Base-by-base conservation (phyloP, 306 rosid genomes). In the Argentina anserina region DNA sequence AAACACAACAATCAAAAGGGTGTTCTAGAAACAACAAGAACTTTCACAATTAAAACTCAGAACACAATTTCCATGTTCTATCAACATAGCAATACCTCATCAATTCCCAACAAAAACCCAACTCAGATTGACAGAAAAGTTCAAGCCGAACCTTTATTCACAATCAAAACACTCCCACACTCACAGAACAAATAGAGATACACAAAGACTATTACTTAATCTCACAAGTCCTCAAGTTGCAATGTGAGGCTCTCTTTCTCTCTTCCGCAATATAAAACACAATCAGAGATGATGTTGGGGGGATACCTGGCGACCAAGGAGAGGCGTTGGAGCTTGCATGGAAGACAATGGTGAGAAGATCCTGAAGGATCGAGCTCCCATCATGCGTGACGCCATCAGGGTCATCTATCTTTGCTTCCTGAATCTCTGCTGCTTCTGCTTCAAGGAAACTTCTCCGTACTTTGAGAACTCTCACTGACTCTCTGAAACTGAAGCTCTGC, bases 291-390 rank as follows among this genome's bases (percentile, higher is more conserved):
- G 6, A 36, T 40, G 17, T 15, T 41, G 37, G 25, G 36, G 75
- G 72, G 26, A 56, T 80, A 80, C 97, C 90, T 89, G 90, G 70
- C 87, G 88, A 69, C 75, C 23, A 74, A 80, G 36, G 59, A 76
- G 66, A 69, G 71, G 74, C 63, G 52, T 34, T 47, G 81, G 11
- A 33, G 72, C 21, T 23, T 64, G 89, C 82, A 69, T 46, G 71
- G 75, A 71, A 29, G 73, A 67, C 71, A 84, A 66, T 70, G 9
- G 68, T 6, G 78, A 72, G 37, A 74, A 5, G 40, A 71, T 65
- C 40, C 64, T 83, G 3, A 58, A 75, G 36, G 85, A 78, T 76
- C 79, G 74, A 46, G 74, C 73, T 37, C 78, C 77, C 59, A 79
- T 68, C 63, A 69, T 41, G 75, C 76, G 42, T 42, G 76, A 7